phyloP scores from a whole-genome alignment of 495 filamentous ascomycete genomes.

The Margaritispora aquatica region DNA sequence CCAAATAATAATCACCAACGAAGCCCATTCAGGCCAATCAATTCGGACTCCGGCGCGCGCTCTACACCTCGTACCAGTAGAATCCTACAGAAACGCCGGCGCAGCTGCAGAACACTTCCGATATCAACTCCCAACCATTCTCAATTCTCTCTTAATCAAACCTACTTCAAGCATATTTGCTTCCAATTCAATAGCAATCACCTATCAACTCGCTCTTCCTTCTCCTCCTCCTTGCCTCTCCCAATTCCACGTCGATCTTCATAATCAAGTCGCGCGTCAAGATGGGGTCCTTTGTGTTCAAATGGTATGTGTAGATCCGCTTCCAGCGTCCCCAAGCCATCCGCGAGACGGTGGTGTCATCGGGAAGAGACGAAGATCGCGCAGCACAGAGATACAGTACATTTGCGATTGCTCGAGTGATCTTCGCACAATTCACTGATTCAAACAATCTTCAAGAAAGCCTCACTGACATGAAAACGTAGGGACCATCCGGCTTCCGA shows the following conservation, averaged over 20 bases:
- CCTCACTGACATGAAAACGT: not conserved
- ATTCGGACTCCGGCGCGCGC: not conserved
- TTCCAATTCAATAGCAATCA: not conserved
- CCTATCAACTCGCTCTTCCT: not conserved
- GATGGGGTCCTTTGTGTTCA: constrained; percentile 50
- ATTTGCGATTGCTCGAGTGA: not conserved
- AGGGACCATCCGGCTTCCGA: constrained; percentile 75
- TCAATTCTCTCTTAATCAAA: not conserved
- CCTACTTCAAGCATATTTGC: not conserved
- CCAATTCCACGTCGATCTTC: too few species aligned
- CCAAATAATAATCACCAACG: not conserved
- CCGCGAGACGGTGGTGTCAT: not conserved
- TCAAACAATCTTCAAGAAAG: not conserved
- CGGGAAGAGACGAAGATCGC: not conserved
- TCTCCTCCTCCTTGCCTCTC: not conserved
- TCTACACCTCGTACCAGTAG: not conserved
- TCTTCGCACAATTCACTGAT: not conserved
- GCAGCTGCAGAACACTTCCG: not conserved
- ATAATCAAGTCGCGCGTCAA: not conserved
- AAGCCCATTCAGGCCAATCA: not conserved
- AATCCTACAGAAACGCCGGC: not conserved
- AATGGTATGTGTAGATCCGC: constrained; percentile 37
- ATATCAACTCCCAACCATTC: not conserved
- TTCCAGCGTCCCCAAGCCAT: not conserved
- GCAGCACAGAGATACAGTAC: not conserved